Percentiles rank a stretch among this genome's conserved stretches.
Conservation (phyloP, 2,329 filamentous ascomycete species). For the Aspergillus sp. region DNA sequence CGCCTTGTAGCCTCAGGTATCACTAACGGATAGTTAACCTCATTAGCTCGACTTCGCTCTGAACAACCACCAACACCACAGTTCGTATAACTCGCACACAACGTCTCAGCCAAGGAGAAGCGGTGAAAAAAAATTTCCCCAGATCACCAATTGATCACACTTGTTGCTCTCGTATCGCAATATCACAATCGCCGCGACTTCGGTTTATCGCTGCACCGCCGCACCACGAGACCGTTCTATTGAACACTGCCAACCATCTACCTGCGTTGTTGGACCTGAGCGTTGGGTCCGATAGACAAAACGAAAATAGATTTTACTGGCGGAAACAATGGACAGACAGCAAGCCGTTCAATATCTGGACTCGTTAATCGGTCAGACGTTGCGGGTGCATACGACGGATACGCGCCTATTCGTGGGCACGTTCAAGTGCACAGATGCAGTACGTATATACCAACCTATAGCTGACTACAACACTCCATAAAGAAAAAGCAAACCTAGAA, state of each 20-base stretch:
- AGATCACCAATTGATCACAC: background rate
- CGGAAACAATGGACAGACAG: background rate
- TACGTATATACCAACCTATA: conserved; percentile 27
- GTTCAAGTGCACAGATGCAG: conserved; percentile 92
- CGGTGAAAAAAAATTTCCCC: background rate
- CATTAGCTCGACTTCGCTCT: background rate
- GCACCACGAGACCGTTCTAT: background rate
- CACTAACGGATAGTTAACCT: background rate
- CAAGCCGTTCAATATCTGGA: conserved; percentile 33
- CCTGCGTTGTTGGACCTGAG: background rate
- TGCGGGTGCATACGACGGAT: conserved; percentile 75
- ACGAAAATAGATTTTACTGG: too few species aligned
- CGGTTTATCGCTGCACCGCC: background rate
- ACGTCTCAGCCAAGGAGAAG: background rate
- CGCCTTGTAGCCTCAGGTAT: background rate
- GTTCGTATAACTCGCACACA: background rate
- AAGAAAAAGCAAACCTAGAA: background rate
- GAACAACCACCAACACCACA: background rate
- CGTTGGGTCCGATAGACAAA: too few species aligned
- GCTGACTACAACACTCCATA: background rate
- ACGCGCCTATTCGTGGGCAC: conserved; percentile 80
- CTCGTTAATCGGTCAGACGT: conserved; percentile 67
- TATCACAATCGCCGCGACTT: background rate
- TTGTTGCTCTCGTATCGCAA: background rate
- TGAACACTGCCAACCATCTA: background rate